A percentile compares a stretch with the other conserved stretches of the same genome.
phyloP scores from a whole-genome alignment of 208 protist species.

The Leishmania mexicana region DNA sequence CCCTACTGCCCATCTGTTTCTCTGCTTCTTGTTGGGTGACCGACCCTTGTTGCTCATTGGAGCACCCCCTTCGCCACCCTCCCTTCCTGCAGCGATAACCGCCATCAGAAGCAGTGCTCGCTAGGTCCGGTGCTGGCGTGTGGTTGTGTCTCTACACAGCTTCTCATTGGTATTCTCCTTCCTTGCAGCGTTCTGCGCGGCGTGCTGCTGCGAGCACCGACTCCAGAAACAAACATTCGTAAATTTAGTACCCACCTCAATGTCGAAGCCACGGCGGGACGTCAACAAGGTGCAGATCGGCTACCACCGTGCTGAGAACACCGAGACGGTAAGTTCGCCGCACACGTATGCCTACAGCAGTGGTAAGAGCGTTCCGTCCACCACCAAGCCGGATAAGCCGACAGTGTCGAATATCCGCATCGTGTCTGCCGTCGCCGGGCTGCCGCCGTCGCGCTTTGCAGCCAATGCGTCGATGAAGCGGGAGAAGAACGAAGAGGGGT shows the following conservation, averaged over 20 bases:
- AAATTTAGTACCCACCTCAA: not conserved
- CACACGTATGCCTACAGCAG: slow-evolving; percentile 69
- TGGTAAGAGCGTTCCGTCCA: slow-evolving; percentile 40
- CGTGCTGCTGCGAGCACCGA: not conserved
- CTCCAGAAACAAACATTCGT: not conserved
- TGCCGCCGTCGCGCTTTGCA: slow-evolving; percentile 39
- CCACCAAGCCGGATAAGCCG: slow-evolving; percentile 63
- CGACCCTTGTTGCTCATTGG: not conserved
- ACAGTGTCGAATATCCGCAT: slow-evolving; percentile 78
- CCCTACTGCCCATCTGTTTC: not conserved
- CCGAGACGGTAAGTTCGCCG: slow-evolving; percentile 85
- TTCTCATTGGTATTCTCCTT: not conserved
- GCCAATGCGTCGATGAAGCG: slow-evolving; percentile 1
- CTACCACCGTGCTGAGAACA: slow-evolving; percentile 77
- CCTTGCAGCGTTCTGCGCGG: not conserved
- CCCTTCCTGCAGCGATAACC: not conserved
- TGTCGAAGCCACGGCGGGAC: slow-evolving; percentile 30
- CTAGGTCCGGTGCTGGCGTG: not conserved
- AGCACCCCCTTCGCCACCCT: not conserved
- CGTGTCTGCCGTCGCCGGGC: slow-evolving; percentile 56
- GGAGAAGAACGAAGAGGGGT: slow-evolving; percentile 36
- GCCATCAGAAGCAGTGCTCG: not conserved
- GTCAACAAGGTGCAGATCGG: slow-evolving; percentile 71
- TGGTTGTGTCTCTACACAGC: not conserved
- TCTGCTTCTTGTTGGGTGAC: not conserved